These are phyloP conservation scores for Paraurostyla sp. DNA, from an alignment of 73 alveolate genomes.

Conservation along the genomic window DNA sequence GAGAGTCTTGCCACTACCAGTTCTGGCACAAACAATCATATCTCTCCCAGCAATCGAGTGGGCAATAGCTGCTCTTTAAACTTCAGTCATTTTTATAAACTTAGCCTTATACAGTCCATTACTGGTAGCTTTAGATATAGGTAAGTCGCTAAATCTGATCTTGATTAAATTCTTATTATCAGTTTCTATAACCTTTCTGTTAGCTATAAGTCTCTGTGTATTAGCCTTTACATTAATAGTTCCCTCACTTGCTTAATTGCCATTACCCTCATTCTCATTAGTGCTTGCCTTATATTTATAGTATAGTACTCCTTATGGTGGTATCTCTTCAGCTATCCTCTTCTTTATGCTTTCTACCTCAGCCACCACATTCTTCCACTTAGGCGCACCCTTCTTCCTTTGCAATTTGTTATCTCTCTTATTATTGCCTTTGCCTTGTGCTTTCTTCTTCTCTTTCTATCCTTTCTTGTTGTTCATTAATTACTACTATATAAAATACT, in stretches of 20 bases:
- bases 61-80: slow-evolving; percentile 93
- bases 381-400: slow-evolving; percentile 52
- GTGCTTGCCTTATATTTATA: slow-evolving; percentile 29
- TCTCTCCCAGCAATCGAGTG: slow-evolving; percentile 95
- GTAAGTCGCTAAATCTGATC: slow-evolving; percentile 86
- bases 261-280: not conserved
- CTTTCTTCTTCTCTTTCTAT: not conserved
- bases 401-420: slow-evolving; percentile 12
- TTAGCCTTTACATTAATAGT: not conserved
- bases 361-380: slow-evolving; percentile 35
- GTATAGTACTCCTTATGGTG: slow-evolving; percentile 47
- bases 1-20: slow-evolving; percentile 96
- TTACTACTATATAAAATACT: not conserved
- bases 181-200: slow-evolving; percentile 65
- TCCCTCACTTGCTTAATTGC: not conserved
- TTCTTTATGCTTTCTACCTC: slow-evolving; percentile 22
- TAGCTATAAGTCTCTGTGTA: not conserved
- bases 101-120: slow-evolving; percentile 82
- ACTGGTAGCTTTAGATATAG: slow-evolving; percentile 79
- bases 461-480: not conserved
- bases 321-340: slow-evolving; percentile 28
- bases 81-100: slow-evolving; percentile 93
- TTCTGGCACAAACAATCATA: slow-evolving; percentile 88
- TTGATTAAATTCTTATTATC: slow-evolving; percentile 70
- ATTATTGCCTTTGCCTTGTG: not conserved